Percentiles rank a stretch among this genome's conserved stretches.
These are phyloP conservation scores for Penicillium desertorum DNA, from an alignment of 495 filamentous ascomycete species.

Conservation along the genomic window DNA sequence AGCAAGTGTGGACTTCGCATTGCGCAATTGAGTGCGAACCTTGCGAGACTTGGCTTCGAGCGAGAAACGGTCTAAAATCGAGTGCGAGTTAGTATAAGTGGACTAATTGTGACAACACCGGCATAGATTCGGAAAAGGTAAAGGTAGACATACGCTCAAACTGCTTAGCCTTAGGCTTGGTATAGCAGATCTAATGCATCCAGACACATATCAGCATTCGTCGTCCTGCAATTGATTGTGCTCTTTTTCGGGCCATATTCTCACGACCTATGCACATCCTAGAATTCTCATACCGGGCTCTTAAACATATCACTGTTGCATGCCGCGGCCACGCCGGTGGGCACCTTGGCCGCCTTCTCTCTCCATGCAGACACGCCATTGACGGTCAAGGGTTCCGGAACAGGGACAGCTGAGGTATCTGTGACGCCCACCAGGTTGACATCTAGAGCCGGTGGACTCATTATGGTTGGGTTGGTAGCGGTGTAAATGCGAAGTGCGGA, in stretches of 20 bases:
- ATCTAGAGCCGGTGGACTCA: conserved; percentile 47
- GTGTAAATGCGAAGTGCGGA: conserved; percentile 7
- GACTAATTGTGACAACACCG: neutral
- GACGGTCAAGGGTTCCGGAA: conserved; percentile 66
- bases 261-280: neutral
- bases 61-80: conserved; percentile 36
- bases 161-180: conserved; percentile 76
- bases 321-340: conserved; percentile 72
- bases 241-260: neutral
- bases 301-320: conserved; percentile 85
- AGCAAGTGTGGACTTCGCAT: conserved; percentile 1
- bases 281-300: conserved; percentile 51
- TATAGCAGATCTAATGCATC: conserved; percentile 44
- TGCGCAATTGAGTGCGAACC: conserved; percentile 27
- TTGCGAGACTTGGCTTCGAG: conserved; percentile 44
- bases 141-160: conserved; percentile 71
- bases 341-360: conserved; percentile 63
- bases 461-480: conserved; percentile 16
- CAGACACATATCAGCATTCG: conserved; percentile 10
- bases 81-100: neutral
- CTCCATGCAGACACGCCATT: conserved; percentile 67
- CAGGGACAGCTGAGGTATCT: conserved; percentile 37
- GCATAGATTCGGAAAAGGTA: neutral
- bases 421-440: conserved; percentile 38
- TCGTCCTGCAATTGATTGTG: neutral